phyloP scores from a whole-genome alignment of 2,329 filamentous ascomycete species.

The Cytospora piceae region DNA sequence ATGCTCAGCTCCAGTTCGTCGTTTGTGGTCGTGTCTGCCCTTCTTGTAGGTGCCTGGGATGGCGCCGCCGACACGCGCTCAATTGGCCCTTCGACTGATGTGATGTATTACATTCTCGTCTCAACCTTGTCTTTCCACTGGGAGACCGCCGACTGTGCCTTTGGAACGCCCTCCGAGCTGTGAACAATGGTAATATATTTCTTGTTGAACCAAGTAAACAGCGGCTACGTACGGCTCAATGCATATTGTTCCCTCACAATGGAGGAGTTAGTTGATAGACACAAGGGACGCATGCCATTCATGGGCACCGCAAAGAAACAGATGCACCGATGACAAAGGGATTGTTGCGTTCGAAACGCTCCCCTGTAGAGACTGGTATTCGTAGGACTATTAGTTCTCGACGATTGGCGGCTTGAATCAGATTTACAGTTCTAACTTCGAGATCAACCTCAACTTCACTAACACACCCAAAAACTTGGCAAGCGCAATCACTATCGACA shows the following conservation, averaged over 20 bases:
- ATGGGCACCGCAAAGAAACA: not conserved
- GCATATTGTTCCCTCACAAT: not conserved
- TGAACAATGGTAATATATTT: not conserved
- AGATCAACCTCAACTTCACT: not conserved
- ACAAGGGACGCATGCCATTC: not conserved
- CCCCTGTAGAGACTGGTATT: not conserved
- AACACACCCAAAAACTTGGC: not conserved
- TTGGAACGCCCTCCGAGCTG: not conserved
- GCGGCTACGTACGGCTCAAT: not conserved
- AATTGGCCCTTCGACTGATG: not conserved
- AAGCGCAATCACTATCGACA: not conserved
- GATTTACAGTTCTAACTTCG: not conserved
- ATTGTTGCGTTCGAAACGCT: not conserved
- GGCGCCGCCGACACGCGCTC: not conserved
- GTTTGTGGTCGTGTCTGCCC: not conserved
- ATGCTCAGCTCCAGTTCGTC: not conserved
- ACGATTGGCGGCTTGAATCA: not conserved
- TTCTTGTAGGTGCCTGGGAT: not conserved
- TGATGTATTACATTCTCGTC: not conserved
- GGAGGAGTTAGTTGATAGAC: not conserved
- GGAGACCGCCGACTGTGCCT: too few relatives aligned
- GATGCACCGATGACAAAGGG: not conserved
- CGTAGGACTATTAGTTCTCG: not conserved
- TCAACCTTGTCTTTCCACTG: not conserved
- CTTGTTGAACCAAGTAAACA: not conserved